A percentile compares a stretch with the other conserved stretches of the same genome.
Evolutionary conservation across 2,329 filamentous ascomycete species (phyloP).

Genomic region (Eutypella sp.): DNA sequence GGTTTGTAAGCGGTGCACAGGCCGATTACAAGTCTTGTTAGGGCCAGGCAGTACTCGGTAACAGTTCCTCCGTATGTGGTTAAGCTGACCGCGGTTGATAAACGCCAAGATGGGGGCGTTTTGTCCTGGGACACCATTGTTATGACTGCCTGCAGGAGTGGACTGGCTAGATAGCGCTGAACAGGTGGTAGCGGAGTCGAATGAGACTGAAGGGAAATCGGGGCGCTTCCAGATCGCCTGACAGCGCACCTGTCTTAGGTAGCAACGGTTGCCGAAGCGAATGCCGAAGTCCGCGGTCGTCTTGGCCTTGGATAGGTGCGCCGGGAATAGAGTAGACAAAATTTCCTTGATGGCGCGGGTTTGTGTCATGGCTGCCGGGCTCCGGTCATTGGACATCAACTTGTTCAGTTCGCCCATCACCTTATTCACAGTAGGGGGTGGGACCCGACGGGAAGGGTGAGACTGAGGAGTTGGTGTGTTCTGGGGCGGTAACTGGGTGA

Average conservation of each 20-base stretch:
- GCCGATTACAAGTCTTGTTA: conserved; percentile 35
- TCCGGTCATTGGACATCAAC: conserved; percentile 32
- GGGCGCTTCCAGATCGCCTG: conserved; percentile 46
- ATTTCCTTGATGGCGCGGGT: conserved; percentile 39
- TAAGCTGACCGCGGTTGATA: conserved; percentile 42
- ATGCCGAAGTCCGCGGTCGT: conserved; percentile 39
- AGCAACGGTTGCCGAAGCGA: conserved; percentile 43
- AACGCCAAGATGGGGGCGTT: conserved; percentile 39
- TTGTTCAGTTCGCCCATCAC: conserved; percentile 40
- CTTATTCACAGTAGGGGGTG: conserved; percentile 36
- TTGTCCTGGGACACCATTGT: conserved; percentile 13
- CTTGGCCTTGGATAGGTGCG: conserved; percentile 25
- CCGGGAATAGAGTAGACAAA: conserved; percentile 39
- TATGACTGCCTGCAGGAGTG: conserved; percentile 16
- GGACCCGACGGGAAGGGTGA: conserved; percentile 31
- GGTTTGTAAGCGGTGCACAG: conserved; percentile 43
- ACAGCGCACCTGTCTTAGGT: conserved; percentile 40
- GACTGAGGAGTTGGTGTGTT: conserved; percentile 35
- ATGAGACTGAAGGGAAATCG: conserved; percentile 22
- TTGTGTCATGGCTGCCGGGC: conserved; percentile 28
- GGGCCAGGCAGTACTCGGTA: conserved; percentile 42
- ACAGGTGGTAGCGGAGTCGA: conserved; percentile 30
- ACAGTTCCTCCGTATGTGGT: conserved; percentile 40
- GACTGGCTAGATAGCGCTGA: conserved; percentile 29
- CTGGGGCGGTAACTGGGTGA: conserved; percentile 38